phyloP scores from a whole-genome alignment of 2,329 filamentous ascomycete species.

The Aureobasidium sp. region DNA sequence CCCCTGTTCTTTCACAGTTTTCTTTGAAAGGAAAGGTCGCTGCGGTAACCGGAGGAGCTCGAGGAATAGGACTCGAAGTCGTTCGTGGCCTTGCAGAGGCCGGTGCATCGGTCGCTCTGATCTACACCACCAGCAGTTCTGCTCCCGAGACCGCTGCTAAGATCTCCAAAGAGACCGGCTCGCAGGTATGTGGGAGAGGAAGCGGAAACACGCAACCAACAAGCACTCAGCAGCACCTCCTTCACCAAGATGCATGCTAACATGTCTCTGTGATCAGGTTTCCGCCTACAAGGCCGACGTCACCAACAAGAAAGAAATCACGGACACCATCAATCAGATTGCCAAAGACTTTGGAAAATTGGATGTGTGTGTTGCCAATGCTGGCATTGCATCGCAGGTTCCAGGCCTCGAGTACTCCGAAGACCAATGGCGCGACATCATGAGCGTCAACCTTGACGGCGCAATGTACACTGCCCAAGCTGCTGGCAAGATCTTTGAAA shows the following conservation, averaged over 20 bases:
- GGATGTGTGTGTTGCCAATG: constrained; percentile 60
- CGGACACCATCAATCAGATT: constrained; percentile 65
- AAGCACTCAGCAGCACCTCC: background rate
- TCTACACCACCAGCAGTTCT: constrained; percentile 53
- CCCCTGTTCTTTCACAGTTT: background rate
- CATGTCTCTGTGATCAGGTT: background rate
- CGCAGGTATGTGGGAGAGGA: background rate
- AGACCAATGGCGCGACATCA: constrained; percentile 54
- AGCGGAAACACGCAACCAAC: background rate
- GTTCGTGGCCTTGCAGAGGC: constrained; percentile 82
- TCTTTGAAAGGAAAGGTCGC: constrained; percentile 68
- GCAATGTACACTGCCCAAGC: constrained; percentile 79
- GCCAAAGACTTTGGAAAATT: constrained; percentile 66
- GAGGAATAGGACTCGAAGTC: constrained; percentile 83
- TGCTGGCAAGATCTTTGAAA: constrained; percentile 80
- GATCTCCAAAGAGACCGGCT: constrained; percentile 21
- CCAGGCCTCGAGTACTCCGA: constrained; percentile 77
- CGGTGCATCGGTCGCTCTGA: constrained; percentile 44
- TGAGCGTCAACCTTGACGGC: constrained; percentile 61
- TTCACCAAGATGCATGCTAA: background rate
- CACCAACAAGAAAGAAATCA: constrained; percentile 58
- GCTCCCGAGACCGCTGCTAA: constrained; percentile 21
- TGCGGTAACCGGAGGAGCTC: constrained; percentile 79
- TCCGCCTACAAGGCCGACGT: constrained; percentile 63
- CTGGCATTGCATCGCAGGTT: constrained; percentile 76